Evolutionary conservation across 164 flowering plant species (phyloP), one percentile per base, ranked within the genome.

Genomic region (Magnolia sinica): DNA sequence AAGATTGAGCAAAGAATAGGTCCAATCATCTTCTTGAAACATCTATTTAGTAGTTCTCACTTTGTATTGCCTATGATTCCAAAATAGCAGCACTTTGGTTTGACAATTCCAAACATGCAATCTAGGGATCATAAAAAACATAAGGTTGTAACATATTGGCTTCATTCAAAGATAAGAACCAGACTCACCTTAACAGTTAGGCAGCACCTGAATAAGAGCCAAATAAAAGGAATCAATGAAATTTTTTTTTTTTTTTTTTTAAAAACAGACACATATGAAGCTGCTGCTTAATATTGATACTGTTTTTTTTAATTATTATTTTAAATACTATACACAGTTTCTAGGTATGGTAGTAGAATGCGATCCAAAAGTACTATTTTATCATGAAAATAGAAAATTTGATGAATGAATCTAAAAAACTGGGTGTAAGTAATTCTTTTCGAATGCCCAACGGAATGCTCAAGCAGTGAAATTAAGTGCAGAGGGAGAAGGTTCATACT

Each of bases 161-260:
- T n/a, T n/a, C n/a, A n/a, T n/a, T n/a, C n/a, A n/a, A 55, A 7
- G 13, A 55, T 9, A 55, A 55, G 59, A 16, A 55, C 16, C 59
- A 55, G 16, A 81, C 22, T 72, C 67, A 81, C 85, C 85, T 83
- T 83, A 45, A 83, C 82, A 45, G 76, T 73, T 3, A 83, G 83
- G 77, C 85, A 76, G 76, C 85, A 83, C 76, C 85, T 83, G 82
- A 74, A 77, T 49, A 37, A 20, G 18, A 74, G 11, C 70, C 22
- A 20, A 61, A 59, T 0, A 59, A 70, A 66, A 64, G 4, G 52
- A 20, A 45, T 22, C 8, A 71, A 23, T 59, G 18, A 14, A 31
- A 18, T 6, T 18, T 45, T 4, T 37, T 4, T 27, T n/a, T n/a
- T n/a, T n/a, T n/a, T n/a, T n/a, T n/a, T n/a, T n/a, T n/a, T n/a